Base-by-base conservation (phyloP, 208 protist species). In the Angomonas deanei region DNA sequence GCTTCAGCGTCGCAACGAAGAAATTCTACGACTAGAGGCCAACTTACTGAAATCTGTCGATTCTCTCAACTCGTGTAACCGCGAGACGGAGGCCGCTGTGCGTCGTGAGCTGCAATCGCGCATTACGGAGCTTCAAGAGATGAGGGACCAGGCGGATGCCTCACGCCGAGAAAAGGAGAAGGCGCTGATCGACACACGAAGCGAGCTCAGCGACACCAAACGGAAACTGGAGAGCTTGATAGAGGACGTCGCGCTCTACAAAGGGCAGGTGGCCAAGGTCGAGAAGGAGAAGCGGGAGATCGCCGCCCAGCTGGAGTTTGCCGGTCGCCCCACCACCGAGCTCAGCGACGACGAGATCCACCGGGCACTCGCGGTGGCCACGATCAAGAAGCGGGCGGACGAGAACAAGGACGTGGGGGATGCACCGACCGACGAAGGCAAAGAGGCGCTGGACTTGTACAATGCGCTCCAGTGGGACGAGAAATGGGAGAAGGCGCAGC, bases 51-150 rank as follows among this genome's bases (percentile, higher is more conserved):
- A 76, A 39, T 66, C 82, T 3, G 73, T 82, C 2, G 75, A 69
- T 17, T 74, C 81, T 5, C 72, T 95, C 58, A 83, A 89, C 46
- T 61, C 64, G n/a, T 92, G 83, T 66, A 84, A 80, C 70, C 70
- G 80, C 10, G 89, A 95, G 52, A 91, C 86, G 31, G 85, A 91
- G 69, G 70, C 74, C 42, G 84, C 83, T 0, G 89, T 95, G 38
- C 78, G 86, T 3, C 68, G 72, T 11, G 89, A 95, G 74, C 72
- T 83, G n/a, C 34, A 74, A 19, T 56, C 68, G n/a, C 84, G 82
- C n/a, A 61, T 95, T 19, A 42, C 34, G 3, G 89, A 92, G 31
- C 53, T 92, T 34, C 74, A 92, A 65, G 78, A 76, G 64, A 81
- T 84, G 73, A 82, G 82, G 21, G 85, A 92, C 54, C 64, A 65